phyloP scores from a whole-genome alignment of 257 asterid genomes.

The Solanum chmielewskii region DNA sequence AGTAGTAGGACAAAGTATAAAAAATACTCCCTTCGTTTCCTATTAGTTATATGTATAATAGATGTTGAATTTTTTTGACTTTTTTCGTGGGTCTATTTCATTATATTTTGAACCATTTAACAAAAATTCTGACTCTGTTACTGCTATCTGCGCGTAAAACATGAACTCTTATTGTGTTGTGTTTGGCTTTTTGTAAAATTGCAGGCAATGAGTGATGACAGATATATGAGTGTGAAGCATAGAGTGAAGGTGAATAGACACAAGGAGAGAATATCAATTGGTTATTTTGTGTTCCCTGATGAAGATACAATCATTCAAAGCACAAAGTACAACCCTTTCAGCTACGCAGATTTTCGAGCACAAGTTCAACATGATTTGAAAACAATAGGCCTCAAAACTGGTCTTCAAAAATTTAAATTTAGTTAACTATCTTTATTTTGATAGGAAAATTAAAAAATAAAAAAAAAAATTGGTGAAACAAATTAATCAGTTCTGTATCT shows the following conservation, averaged over 20 bases:
- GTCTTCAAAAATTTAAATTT: constrained; percentile 47
- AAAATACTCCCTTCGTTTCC: no score
- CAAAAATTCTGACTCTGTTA: background rate
- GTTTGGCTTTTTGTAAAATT: background rate
- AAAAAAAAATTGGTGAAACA: background rate
- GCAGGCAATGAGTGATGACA: constrained; percentile 70
- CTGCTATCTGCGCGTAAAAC: background rate
- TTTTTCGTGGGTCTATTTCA: no score
- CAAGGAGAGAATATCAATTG: constrained; percentile 61
- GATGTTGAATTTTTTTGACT: no score
- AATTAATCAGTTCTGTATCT: background rate
- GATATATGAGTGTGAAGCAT: constrained; percentile 46
- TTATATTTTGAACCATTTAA: background rate
- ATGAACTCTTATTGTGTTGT: background rate
- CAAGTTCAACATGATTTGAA: constrained; percentile 51
- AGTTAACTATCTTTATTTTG: background rate
- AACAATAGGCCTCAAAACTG: constrained; percentile 54
- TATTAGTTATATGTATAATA: background rate
- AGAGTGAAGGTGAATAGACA: constrained; percentile 55
- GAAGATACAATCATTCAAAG: constrained; percentile 57
- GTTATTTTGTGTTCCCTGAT: constrained; percentile 63
- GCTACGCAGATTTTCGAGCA: constrained; percentile 58
- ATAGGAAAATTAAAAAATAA: background rate
- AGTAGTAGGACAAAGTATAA: no score
- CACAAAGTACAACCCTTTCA: constrained; percentile 62